These are phyloP conservation scores for Oxytropis ochrocephala DNA, from an alignment of 306 rosid genomes.

Conservation along the genomic window DNA sequence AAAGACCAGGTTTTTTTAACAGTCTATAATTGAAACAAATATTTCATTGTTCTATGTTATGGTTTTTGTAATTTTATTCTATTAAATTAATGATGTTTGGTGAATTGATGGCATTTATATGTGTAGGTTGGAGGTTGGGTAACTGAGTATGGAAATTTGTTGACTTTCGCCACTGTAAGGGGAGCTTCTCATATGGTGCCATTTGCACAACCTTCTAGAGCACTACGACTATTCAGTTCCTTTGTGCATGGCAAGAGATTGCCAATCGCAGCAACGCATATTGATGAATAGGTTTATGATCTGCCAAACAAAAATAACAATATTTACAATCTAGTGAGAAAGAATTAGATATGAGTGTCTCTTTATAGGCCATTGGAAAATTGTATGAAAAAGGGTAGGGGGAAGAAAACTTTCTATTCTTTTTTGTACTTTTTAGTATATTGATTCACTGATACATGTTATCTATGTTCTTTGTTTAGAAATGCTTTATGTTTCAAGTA, in stretches of 20 bases:
- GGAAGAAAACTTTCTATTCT: constrained; percentile 3
- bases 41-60: not conserved
- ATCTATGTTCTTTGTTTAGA: not conserved
- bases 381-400: not conserved
- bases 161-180: constrained; percentile 78
- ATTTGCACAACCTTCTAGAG: constrained; percentile 79
- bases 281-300: constrained; percentile 23
- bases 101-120: not conserved
- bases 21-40: not conserved
- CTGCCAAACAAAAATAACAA: not conserved
- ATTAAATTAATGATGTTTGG: not conserved
- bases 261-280: constrained; percentile 56
- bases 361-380: not conserved
- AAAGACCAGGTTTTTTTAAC: constrained; percentile 57
- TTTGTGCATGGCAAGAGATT: constrained; percentile 55
- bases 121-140: constrained; percentile 77
- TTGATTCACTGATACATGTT: not conserved
- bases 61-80: not conserved
- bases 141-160: constrained; percentile 70
- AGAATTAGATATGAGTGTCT: not conserved
- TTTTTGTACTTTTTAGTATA: not conserved
- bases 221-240: constrained; percentile 65
- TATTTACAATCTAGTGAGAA: not conserved
- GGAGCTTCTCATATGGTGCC: constrained; percentile 96
- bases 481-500: not conserved